Base-by-base conservation (phyloP, 176 grass and related monocot genomes). In the Juncus effusus region DNA sequence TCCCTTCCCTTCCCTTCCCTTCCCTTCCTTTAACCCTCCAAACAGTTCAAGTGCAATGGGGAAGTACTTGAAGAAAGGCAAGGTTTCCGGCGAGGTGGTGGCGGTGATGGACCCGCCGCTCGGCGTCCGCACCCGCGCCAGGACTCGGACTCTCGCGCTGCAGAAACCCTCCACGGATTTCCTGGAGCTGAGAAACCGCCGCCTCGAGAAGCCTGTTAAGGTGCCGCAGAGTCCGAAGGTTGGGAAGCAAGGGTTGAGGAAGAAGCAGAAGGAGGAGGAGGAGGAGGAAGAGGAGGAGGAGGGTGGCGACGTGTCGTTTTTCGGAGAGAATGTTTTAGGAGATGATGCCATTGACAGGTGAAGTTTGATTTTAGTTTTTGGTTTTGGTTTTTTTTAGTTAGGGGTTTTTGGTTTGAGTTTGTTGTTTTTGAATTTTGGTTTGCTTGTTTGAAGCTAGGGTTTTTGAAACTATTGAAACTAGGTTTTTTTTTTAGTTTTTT, bases 91-190 rank as follows among this genome's bases (percentile, higher is more conserved):
- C 7, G 68, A 72, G 52, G 68, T 72, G 10, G 54, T 72, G 2
- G 68, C 52, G 12, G 68, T 72, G 16, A 72, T 72, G 68, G 68
- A 72, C 12, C 68, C 68, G 40, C 68, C 68, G 3, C 68, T 72
- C 14, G 68, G 68, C 2, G 68, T 72, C 39, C 50, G 68, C 13
- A 72, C 68, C 54, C 68, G 68, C 12, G 68, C 68, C 50, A 38
- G 53, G 5, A 72, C 54, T 44, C 68, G 68, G 16, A 72, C 54
- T 36, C 68, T 72, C 7, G 68, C 68, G 2, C 41, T 72, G 54
- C 68, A 72, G 16, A 72, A 72, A 59, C 68, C 68, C 68, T 57
- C 50, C 38, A 57, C 68, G 51, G 68, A 72, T 13, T 72, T 56
- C 54, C 68, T 72, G 37, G 68, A 72, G 52, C 54, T 72, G 3